These are phyloP conservation scores for Deakozyma indianensis DNA, from an alignment of 805 yeast species.

Conservation along the genomic window DNA sequence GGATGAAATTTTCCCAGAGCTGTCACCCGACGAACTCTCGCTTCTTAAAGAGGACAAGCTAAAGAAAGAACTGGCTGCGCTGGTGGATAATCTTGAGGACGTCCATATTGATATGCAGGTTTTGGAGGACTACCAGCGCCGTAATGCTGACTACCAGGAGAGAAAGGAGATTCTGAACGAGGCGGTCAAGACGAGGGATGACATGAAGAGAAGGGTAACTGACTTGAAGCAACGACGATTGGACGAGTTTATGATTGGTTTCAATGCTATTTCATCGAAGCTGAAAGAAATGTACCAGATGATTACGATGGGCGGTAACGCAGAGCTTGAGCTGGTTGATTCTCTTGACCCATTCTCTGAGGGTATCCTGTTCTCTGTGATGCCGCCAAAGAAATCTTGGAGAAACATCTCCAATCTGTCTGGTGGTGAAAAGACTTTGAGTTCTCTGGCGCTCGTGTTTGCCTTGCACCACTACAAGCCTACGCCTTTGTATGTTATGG, in stretches of 20 bases:
- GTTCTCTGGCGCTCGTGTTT: slow-evolving; percentile 89
- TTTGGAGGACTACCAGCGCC: slow-evolving; percentile 57
- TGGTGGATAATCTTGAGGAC: slow-evolving; percentile 40
- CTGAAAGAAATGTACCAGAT: slow-evolving; percentile 94
- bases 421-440: slow-evolving; percentile 95
- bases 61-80: slow-evolving; percentile 34
- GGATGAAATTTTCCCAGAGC: slow-evolving; percentile 24
- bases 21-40: slow-evolving; percentile 37
- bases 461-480: slow-evolving; percentile 94
- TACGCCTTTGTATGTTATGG: slow-evolving; percentile 96
- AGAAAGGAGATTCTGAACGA: slow-evolving; percentile 54
- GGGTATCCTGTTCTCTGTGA: slow-evolving; percentile 90
- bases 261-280: slow-evolving; percentile 69
- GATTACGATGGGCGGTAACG: slow-evolving; percentile 99
- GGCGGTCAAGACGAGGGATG: slow-evolving; percentile 56
- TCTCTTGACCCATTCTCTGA: slow-evolving; percentile 96
- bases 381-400: slow-evolving; percentile 99
- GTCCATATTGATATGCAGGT: slow-evolving; percentile 59
- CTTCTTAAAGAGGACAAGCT: slow-evolving; percentile 33
- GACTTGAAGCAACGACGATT: slow-evolving; percentile 57
- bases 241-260: slow-evolving; percentile 89
- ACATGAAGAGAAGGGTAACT: slow-evolving; percentile 44
- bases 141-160: slow-evolving; percentile 47
- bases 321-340: slow-evolving; percentile 90
- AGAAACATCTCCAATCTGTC: slow-evolving; percentile 85